phyloP scores from a whole-genome alignment of 1,284 basidiomycete species.

The Ganoderma sinense region DNA sequence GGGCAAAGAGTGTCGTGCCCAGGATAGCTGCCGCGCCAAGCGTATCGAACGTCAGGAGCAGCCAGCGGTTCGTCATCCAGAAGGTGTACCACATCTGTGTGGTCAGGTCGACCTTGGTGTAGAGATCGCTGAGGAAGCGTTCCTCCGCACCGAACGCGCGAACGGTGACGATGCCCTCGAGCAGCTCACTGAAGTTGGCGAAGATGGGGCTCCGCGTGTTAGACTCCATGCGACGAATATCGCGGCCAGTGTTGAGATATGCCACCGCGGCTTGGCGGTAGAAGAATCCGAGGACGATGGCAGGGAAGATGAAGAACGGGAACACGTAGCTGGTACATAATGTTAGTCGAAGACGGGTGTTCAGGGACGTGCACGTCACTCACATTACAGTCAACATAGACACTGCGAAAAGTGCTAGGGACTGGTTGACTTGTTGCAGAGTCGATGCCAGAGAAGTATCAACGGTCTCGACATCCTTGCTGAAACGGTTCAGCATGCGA shows the following conservation, averaged over 20 bases:
- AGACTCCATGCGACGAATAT: constrained; percentile 82
- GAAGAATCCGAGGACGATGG: constrained; percentile 66
- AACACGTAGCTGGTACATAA: constrained; percentile 60
- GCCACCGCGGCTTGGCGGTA: constrained; percentile 74
- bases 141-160: constrained; percentile 88
- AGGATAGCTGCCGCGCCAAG: constrained; percentile 73
- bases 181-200: constrained; percentile 81
- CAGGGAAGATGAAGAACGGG: constrained; percentile 78
- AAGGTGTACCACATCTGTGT: constrained; percentile 81
- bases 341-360: not conserved
- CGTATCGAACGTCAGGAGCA: constrained; percentile 78
- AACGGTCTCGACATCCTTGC: constrained; percentile 83
- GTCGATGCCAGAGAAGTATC: constrained; percentile 76
- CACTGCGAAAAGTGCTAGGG: constrained; percentile 76
- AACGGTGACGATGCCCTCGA: constrained; percentile 86
- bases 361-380: constrained; percentile 28
- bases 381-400: constrained; percentile 70
- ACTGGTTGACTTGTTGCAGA: constrained; percentile 76
- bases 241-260: constrained; percentile 80
- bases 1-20: constrained; percentile 77
- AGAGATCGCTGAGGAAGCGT: constrained; percentile 80
- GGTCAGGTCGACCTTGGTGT: constrained; percentile 69
- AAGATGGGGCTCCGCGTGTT: constrained; percentile 77
- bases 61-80: constrained; percentile 86
- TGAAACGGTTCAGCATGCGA: constrained; percentile 72